Evolutionary conservation across 441 rosid species (phyloP).

Genomic region (Brassica hybrid): DNA sequence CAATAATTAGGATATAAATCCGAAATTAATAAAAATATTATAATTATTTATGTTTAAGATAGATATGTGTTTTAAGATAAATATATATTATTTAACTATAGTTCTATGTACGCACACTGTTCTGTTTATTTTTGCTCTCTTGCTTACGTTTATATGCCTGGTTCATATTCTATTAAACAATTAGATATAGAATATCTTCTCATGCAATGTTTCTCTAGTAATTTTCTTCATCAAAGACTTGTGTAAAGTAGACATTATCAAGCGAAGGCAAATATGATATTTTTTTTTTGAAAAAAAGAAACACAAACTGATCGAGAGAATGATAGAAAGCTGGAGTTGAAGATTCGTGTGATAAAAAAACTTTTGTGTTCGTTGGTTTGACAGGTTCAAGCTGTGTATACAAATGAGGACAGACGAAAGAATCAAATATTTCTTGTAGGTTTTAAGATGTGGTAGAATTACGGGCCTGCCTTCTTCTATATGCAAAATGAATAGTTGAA

Average conservation of each 20-base stretch:
- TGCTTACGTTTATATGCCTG: too few species aligned
- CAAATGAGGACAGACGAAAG: constrained; percentile 92
- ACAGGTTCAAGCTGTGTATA: constrained; percentile 98
- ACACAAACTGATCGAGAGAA: neutral
- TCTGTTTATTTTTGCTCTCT: too few species aligned
- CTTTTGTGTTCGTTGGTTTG: constrained; percentile 38
- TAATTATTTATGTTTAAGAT: too few species aligned
- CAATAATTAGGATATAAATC: too few species aligned
- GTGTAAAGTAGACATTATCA: constrained; percentile 86
- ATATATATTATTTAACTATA: too few species aligned
- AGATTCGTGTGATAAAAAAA: constrained; percentile 10
- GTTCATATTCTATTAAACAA: neutral
- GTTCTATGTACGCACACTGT: too few species aligned
- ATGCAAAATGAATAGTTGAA: constrained; percentile 7
- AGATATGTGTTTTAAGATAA: too few species aligned
- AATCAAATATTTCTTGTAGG: constrained; percentile 90
- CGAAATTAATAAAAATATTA: too few species aligned
- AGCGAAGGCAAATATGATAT: too few species aligned
- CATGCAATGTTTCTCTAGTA: neutral
- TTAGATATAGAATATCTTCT: neutral
- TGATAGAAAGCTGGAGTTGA: constrained; percentile 4
- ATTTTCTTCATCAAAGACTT: constrained; percentile 55
- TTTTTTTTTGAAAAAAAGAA: too few species aligned
- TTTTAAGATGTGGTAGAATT: constrained; percentile 9
- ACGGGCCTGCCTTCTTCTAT: constrained; percentile 13